A percentile compares a stretch with the other conserved stretches of the same genome.
phyloP scores from a whole-genome alignment of 208 protist genomes.

The Porcisia deanei region DNA sequence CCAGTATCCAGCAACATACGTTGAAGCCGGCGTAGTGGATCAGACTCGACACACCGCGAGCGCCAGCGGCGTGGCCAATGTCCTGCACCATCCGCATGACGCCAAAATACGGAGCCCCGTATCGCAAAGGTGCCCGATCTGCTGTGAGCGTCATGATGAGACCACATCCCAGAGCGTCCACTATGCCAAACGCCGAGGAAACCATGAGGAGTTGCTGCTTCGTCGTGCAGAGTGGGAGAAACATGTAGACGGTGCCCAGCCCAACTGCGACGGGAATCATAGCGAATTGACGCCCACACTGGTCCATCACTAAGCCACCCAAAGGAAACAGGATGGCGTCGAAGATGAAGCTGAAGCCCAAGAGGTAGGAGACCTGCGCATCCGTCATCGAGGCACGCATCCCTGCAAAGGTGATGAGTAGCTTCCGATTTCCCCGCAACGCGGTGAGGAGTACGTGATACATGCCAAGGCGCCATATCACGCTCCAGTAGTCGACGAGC shows the following conservation, averaged over 20 bases:
- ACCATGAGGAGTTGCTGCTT: constrained; percentile 45
- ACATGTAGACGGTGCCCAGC: constrained; percentile 52
- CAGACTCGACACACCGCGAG: constrained; percentile 40
- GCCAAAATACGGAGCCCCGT: constrained; percentile 76
- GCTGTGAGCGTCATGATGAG: constrained; percentile 83
- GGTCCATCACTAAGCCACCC: constrained; percentile 77
- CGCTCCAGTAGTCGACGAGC: constrained; percentile 55
- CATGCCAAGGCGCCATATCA: constrained; percentile 81
- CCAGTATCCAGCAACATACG: constrained; percentile 48
- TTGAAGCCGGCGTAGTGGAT: constrained; percentile 42
- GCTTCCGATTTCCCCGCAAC: constrained; percentile 79
- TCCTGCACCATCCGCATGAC: constrained; percentile 87
- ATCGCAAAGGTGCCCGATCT: constrained; percentile 52
- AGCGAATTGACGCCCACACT: constrained; percentile 54
- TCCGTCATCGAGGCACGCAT: constrained; percentile 65
- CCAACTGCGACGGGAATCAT: constrained; percentile 62
- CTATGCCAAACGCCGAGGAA: constrained; percentile 56
- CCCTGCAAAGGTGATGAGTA: constrained; percentile 72
- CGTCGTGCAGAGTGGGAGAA: constrained; percentile 52
- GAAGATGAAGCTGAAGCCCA: constrained; percentile 70
- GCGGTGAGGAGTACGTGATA: constrained; percentile 66
- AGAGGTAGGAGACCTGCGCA: constrained; percentile 68
- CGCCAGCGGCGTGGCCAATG: constrained; percentile 67
- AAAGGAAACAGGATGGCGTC: constrained; percentile 81
- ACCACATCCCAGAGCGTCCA: constrained; percentile 79